Evolutionary conservation across 2,329 filamentous ascomycete genomes (phyloP).

Genomic region (Allantophomopsis lycopodina): DNA sequence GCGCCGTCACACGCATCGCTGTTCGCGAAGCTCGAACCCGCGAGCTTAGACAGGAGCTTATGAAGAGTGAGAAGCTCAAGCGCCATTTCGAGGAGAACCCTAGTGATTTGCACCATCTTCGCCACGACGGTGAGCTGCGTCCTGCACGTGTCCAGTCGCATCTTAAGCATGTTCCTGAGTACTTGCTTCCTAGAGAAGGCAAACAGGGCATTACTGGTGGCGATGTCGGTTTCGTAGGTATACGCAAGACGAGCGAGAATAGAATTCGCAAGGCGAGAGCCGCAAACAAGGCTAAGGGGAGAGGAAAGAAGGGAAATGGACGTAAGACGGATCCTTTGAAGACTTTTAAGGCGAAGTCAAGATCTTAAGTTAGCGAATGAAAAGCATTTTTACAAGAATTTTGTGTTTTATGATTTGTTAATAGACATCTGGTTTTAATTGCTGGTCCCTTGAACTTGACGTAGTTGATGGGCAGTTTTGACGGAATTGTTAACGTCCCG

Average conservation of each 20-base stretch:
- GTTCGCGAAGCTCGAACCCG: constrained; percentile 80
- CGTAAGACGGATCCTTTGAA: constrained; percentile 75
- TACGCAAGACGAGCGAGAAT: constrained; percentile 37
- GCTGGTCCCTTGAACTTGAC: no score
- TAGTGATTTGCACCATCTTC: constrained; percentile 69
- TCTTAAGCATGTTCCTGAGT: constrained; percentile 88
- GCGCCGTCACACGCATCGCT: constrained; percentile 78
- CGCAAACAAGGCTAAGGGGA: constrained; percentile 32
- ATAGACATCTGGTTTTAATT: no score
- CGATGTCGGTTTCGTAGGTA: constrained; percentile 65
- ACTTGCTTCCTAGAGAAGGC: constrained; percentile 67
- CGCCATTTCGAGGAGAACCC: constrained; percentile 97
- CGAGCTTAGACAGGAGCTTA: constrained; percentile 76
- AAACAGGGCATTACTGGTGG: constrained; percentile 52
- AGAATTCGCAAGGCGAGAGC: constrained; percentile 24
- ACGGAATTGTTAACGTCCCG: no score
- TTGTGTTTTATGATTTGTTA: no score
- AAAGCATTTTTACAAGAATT: no score
- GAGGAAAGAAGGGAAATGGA: constrained; percentile 36
- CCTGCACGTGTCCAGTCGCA: constrained; percentile 77
- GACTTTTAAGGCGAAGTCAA: constrained; percentile 55
- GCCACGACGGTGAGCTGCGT: constrained; percentile 80
- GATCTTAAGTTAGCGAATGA: no score
- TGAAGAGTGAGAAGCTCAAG: constrained; percentile 90
- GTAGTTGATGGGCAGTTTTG: no score